These are phyloP conservation scores for Thalassia testudinum DNA, from an alignment of 116 monocot genomes.

Conservation along the genomic window DNA sequence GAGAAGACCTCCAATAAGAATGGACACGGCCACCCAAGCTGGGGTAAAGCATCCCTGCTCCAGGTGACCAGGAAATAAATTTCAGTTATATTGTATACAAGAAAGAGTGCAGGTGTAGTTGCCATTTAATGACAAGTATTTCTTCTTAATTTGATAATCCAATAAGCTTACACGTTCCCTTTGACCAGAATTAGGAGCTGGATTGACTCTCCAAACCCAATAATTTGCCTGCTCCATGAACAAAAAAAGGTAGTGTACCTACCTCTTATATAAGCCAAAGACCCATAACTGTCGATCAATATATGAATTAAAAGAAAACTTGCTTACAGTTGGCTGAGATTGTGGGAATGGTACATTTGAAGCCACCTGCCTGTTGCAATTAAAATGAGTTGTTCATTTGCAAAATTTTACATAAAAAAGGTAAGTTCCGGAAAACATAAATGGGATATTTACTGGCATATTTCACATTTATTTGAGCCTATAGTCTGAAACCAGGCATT, in stretches of 20 bases:
- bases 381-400: background rate
- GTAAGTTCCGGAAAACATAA: background rate
- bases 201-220: slow-evolving; percentile 88
- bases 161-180: slow-evolving; percentile 36
- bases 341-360: slow-evolving; percentile 52
- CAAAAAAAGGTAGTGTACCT: background rate
- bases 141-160: background rate
- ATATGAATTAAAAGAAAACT: too few relatives aligned
- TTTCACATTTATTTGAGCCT: slow-evolving; percentile 89
- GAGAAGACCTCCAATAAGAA: slow-evolving; percentile 84
- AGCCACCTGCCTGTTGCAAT: slow-evolving; percentile 53
- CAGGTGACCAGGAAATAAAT: too few relatives aligned
- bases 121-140: background rate
- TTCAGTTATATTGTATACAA: too few relatives aligned
- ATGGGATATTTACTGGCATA: slow-evolving; percentile 65
- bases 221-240: slow-evolving; percentile 66
- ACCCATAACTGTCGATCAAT: too few relatives aligned
- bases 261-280: too few relatives aligned
- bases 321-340: slow-evolving; percentile 54
- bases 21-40: slow-evolving; percentile 79
- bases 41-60: slow-evolving; percentile 75
- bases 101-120: background rate
- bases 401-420: background rate
- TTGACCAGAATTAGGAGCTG: slow-evolving; percentile 20
- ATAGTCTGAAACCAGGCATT: slow-evolving; percentile 67